Evolutionary conservation across 768 basidiomycete genomes (phyloP), one percentile per base, ranked within the genome.

Genomic region (Termitomyces sp.): DNA sequence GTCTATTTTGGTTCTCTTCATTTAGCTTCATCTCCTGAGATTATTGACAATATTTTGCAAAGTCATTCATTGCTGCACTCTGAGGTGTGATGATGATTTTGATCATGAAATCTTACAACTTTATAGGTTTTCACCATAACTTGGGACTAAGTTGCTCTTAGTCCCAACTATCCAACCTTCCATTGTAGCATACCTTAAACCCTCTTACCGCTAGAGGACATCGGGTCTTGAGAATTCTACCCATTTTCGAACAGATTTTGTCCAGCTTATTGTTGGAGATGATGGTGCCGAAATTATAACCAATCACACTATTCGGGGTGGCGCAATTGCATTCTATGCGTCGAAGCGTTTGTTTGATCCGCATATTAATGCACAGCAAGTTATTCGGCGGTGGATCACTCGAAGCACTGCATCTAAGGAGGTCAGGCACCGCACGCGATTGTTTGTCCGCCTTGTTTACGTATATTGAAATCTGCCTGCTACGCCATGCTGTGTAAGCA

Each of bases 401-500:
- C 47, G 35, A 33, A 58, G 47, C 58, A 58, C 52, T 33, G 58
- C 45, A 47, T 47, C n/a, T 28, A 6, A 45, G 22, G 20, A 14
- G 38, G 32, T 8, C 36, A 28, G 35, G 24, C 3, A 40, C 35
- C 18, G 9, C 6, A 8, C 30, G 36, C n/a, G 38, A 18, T 16
- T 6, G 12, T 18, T 42, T 32, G 48, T 49, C 20, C n/a, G 3
- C 32, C 13, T 26, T 58, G 22, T 43, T 58, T 58, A 18, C 20
- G 7, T 30, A 28, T 58, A 4, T 58, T 54, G 6, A 26, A 43
- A 14, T 49, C 24, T 3, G 35, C 45, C 46, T 53, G 22, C 53
- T 49, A 48, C 30, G 47, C 30, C 58, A 58, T 54, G 53, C 58
- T 54, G 58, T 58, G 58, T 38, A 58, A 58, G 32, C 28, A 49